phyloP scores from a whole-genome alignment of 345 rosid genomes.

The Salix viminalis region DNA sequence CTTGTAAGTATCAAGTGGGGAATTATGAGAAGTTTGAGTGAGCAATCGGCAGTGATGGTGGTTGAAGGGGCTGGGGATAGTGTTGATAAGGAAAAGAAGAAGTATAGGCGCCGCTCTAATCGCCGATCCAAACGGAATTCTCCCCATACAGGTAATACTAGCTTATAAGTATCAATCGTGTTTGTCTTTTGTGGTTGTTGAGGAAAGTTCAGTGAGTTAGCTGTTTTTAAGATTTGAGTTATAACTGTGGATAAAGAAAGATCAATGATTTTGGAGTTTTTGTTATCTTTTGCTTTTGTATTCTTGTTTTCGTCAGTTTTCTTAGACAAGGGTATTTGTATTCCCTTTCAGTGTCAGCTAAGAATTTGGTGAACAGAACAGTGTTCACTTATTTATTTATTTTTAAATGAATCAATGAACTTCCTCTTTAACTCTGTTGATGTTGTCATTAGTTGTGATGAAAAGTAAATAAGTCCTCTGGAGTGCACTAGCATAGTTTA shows the following conservation, averaged over 20 bases:
- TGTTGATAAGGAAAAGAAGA: constrained; percentile 55
- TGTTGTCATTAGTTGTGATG: background rate
- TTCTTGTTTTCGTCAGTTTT: background rate
- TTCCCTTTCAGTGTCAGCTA: background rate
- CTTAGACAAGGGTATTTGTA: no score
- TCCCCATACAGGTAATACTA: constrained; percentile 17
- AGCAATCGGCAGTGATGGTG: constrained; percentile 28
- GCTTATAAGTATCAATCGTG: background rate
- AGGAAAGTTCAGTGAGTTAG: no score
- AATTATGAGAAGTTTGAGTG: constrained; percentile 42
- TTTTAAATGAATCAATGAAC: no score
- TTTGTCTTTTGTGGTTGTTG: no score
- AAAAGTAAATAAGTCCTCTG: background rate
- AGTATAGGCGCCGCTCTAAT: constrained; percentile 54
- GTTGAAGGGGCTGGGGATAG: constrained; percentile 51
- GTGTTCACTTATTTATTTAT: background rate
- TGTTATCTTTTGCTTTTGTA: background rate
- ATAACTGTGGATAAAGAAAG: background rate
- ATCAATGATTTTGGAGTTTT: background rate
- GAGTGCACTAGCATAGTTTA: background rate
- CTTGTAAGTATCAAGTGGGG: background rate
- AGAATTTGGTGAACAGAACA: background rate
- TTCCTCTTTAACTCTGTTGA: background rate
- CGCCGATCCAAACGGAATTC: constrained; percentile 64
- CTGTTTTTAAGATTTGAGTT: background rate